phyloP scores from a whole-genome alignment of 352 stramenopile genomes.

The Phytophthora tentaculata region DNA sequence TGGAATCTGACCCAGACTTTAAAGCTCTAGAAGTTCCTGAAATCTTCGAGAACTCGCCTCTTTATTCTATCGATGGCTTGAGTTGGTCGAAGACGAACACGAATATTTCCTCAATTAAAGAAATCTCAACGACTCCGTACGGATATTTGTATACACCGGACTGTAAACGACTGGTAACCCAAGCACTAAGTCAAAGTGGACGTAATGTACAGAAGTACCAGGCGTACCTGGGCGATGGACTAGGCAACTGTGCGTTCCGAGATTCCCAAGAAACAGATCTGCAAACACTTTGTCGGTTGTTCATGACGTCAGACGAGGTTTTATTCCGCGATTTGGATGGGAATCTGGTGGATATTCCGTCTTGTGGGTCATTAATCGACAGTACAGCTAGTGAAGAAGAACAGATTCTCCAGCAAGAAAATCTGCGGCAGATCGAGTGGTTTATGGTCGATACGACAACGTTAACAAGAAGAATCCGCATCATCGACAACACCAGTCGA shows the following conservation, averaged over 20 bases:
- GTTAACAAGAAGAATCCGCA: slow-evolving; percentile 32
- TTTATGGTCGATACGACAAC: slow-evolving; percentile 39
- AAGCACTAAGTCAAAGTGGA: slow-evolving; percentile 36
- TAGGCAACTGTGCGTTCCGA: slow-evolving; percentile 41
- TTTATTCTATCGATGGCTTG: slow-evolving; percentile 29
- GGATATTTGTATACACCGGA: slow-evolving; percentile 51
- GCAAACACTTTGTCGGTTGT: slow-evolving; percentile 44
- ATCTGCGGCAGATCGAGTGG: slow-evolving; percentile 40
- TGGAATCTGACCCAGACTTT: slow-evolving; percentile 23
- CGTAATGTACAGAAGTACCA: slow-evolving; percentile 58
- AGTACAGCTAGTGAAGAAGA: slow-evolving; percentile 6
- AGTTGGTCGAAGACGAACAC: slow-evolving; percentile 35
- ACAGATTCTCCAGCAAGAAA: slow-evolving; percentile 26
- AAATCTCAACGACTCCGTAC: slow-evolving; percentile 26
- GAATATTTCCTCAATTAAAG: not conserved
- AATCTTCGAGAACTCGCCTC: slow-evolving; percentile 22
- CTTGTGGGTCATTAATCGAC: slow-evolving; percentile 23
- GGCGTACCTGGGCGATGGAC: slow-evolving; percentile 43
- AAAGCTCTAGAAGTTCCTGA: slow-evolving; percentile 24
- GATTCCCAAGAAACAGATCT: slow-evolving; percentile 49
- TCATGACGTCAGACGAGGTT: slow-evolving; percentile 39
- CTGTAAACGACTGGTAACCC: slow-evolving; percentile 34
- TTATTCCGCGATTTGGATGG: slow-evolving; percentile 38
- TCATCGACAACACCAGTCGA: slow-evolving; percentile 52
- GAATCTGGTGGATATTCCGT: slow-evolving; percentile 15